Evolutionary conservation across 306 rosid genomes (phyloP).

Genomic region (Cucurbita pepo): DNA sequence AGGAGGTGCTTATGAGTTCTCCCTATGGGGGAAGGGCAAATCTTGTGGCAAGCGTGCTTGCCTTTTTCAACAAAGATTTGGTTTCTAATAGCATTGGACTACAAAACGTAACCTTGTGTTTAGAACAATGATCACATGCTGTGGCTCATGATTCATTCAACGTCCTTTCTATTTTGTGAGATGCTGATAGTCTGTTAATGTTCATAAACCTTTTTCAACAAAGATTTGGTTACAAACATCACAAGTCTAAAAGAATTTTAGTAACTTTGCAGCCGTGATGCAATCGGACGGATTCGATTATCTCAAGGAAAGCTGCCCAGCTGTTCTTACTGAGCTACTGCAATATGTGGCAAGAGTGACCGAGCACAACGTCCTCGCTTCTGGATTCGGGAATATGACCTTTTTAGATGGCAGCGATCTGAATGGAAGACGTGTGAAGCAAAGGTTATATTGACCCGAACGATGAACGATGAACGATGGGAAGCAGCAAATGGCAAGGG

Average conservation of each 20-base stretch:
- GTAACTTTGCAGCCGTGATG: conserved; percentile 62
- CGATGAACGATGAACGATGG: neutral
- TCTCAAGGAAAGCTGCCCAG: conserved; percentile 69
- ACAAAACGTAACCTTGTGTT: neutral
- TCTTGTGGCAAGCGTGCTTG: too few relatives aligned
- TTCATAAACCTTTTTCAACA: neutral
- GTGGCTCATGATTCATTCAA: neutral
- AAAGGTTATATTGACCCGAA: conserved; percentile 34
- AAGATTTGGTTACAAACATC: too few relatives aligned
- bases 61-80: neutral
- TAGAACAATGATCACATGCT: neutral
- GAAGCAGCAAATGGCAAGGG: neutral
- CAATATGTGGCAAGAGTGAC: conserved; percentile 35
- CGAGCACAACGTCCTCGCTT: conserved; percentile 23
- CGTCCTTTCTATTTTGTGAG: neutral
- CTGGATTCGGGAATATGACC: conserved; percentile 17
- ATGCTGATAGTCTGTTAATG: neutral
- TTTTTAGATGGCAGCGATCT: conserved; percentile 49
- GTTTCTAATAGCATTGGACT: neutral
- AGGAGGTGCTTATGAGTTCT: too few relatives aligned
- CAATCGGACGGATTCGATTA: conserved; percentile 71
- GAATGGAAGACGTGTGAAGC: conserved; percentile 72
- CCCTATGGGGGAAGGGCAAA: too few relatives aligned
- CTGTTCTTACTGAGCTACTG: conserved; percentile 43
- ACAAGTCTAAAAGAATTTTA: neutral